A percentile compares a stretch with the other conserved stretches of the same genome.
Evolutionary conservation across 2,329 filamentous ascomycete genomes (phyloP).

Genomic region (Curvularia eragrostidis): DNA sequence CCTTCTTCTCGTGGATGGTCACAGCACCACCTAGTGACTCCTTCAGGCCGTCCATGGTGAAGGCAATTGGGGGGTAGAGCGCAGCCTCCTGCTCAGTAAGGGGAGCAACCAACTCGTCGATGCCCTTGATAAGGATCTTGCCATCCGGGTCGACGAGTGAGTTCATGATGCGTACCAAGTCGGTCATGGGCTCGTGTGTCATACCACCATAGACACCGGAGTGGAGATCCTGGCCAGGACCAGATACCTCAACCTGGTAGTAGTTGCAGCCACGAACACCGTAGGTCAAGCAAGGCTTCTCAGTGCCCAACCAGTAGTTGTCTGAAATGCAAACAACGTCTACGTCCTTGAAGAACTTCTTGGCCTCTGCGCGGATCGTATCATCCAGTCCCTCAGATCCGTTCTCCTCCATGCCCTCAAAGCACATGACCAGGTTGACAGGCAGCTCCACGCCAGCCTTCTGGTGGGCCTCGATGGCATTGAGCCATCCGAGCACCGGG

Average conservation of each 20-base stretch:
- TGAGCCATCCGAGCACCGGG: conserved; percentile 95
- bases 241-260: conserved; percentile 89
- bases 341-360: conserved; percentile 92
- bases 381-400: conserved; percentile 96
- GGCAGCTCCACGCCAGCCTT: conserved; percentile 94
- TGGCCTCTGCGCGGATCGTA: conserved; percentile 87
- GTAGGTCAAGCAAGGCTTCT: conserved; percentile 98
- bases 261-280: conserved; percentile 98
- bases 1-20: conserved; percentile 86
- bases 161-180: conserved; percentile 81
- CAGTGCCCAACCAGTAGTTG: conserved; percentile 99
- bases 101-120: conserved; percentile 90
- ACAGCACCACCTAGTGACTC: conserved; percentile 90
- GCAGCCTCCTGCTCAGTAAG: conserved; percentile 84
- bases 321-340: conserved; percentile 98
- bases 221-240: conserved; percentile 92
- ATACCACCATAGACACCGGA: conserved; percentile 97
- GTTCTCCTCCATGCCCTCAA: conserved; percentile 99
- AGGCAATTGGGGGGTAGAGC: conserved; percentile 89
- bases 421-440: conserved; percentile 98
- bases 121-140: conserved; percentile 92
- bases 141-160: conserved; percentile 88
- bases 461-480: conserved; percentile 96
- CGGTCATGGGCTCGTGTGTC: conserved; percentile 98
- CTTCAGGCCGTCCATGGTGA: conserved; percentile 95